phyloP scores from a whole-genome alignment of 257 asterid species.

The Solanum sitiens region DNA sequence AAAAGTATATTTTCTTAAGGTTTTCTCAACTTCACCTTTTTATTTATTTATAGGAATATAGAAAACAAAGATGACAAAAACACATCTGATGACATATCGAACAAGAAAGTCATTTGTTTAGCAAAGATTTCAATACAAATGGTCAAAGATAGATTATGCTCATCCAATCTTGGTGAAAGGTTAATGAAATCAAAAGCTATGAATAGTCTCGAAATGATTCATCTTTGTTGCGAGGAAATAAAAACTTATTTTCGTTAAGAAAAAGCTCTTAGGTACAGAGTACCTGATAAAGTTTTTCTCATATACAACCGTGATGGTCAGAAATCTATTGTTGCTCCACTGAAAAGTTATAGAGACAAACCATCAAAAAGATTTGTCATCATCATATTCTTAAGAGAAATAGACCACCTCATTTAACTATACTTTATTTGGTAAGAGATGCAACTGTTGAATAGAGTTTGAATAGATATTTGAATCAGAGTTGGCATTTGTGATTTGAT shows the following conservation, averaged over 20 bases:
- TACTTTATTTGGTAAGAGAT: conserved; percentile 60
- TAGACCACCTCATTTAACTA: background rate
- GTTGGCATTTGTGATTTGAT: conserved; percentile 85
- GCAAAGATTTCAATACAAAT: background rate
- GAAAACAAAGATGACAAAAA: background rate
- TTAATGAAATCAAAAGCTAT: conserved; percentile 82
- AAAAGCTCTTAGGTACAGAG: conserved; percentile 54
- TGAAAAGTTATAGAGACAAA: background rate
- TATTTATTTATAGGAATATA: background rate
- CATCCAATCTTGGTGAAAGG: conserved; percentile 46
- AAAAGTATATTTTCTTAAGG: background rate
- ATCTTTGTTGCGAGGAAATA: conserved; percentile 71
- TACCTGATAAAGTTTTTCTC: conserved; percentile 88
- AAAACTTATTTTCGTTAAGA: conserved; percentile 52
- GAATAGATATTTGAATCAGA: conserved; percentile 42
- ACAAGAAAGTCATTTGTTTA: background rate
- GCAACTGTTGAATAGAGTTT: conserved; percentile 77
- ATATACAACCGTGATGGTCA: conserved; percentile 80
- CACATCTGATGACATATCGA: background rate
- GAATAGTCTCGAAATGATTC: conserved; percentile 72
- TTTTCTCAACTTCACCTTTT: background rate
- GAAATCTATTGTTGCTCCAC: background rate
- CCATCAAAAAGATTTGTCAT: too few species aligned
- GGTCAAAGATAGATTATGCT: background rate
- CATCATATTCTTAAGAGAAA: background rate